Conservation (phyloP, 371 early-diverging fungal genomes). For the Mortierella sp. region DNA sequence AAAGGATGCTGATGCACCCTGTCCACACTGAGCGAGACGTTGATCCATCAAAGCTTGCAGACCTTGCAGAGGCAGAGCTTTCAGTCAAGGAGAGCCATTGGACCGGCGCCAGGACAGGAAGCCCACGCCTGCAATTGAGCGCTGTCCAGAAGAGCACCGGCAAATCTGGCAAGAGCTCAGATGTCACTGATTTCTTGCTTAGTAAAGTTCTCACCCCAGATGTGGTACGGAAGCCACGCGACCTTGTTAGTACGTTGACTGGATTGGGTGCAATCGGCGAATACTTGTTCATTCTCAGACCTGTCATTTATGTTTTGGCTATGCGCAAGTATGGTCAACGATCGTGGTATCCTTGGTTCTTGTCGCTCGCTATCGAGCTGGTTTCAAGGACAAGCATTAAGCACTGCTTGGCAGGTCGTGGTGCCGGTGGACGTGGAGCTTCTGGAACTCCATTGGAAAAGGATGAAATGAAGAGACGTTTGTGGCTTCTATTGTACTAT, state of each 20-base stretch:
- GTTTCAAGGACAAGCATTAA: conserved; percentile 62
- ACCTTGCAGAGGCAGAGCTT: conserved; percentile 50
- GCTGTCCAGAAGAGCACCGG: conserved; percentile 60
- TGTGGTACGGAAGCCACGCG: conserved; percentile 69
- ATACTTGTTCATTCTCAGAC: conserved; percentile 85
- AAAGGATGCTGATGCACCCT: conserved; percentile 77
- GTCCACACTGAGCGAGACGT: conserved; percentile 81
- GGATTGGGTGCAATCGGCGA: conserved; percentile 79
- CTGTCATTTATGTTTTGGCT: conserved; percentile 86
- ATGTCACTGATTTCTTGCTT: conserved; percentile 75
- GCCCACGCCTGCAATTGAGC: conserved; percentile 57
- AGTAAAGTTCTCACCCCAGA: conserved; percentile 76
- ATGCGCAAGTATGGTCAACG: conserved; percentile 79
- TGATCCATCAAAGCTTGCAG: conserved; percentile 66
- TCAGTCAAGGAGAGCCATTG: conserved; percentile 53
- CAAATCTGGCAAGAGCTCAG: conserved; percentile 53
- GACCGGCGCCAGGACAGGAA: conserved; percentile 68
- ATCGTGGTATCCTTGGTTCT: conserved; percentile 90
- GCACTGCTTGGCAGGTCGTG: conserved; percentile 32
- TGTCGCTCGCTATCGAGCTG: conserved; percentile 83
- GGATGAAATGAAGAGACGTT: conserved; percentile 81
- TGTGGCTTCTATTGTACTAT: conserved; percentile 81
- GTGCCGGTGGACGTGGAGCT: conserved; percentile 55
- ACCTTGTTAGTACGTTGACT: conserved; percentile 75
- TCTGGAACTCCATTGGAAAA: conserved; percentile 77